Evolutionary conservation across 2,329 filamentous ascomycete genomes (phyloP), one percentile per base, ranked within the genome.

Genomic region (Epichloe festucae): DNA sequence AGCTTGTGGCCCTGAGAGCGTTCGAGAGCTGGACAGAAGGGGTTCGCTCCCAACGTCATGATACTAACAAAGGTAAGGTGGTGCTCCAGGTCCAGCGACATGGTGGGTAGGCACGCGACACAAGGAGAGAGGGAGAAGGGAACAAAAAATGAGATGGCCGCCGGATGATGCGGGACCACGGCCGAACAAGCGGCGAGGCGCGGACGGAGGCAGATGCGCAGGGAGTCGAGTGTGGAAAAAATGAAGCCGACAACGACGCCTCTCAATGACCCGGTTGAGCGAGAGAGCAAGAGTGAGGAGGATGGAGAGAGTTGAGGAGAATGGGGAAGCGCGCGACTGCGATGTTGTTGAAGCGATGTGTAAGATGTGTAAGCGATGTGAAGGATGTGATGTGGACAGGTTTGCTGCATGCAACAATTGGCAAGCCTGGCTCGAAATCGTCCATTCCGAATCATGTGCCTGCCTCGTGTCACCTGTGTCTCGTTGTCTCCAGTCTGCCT

Each of bases 21-120:
- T 23, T 35, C 44, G 31, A 36, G 52, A 23, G 34, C n/a, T 23
- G 3, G 41, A 49, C 38, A 53, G 50, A 53, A 35, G 31, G 39
- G 10, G 5, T 42, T 27, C 19, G 14, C 12, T 17, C 19, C 40
- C 40, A 23, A 38, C 14, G 2, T n/a, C 31, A 31, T 38, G 31
- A 39, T 49, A 47, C 39, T 49, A 47, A 93, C 87, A 70, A 90
- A 90, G 68, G 80, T 81, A 61, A 93, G 75, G 64, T 91, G 87
- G 65, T 82, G 85, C 72, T 93, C 87, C 49, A 93, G 77, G 63
- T 90, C 84, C 62, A 93, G 77, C 59, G 80, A 79, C 79, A 83
- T 83, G 56, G 55, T 62, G 59, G 55, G 53, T 62, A 58, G 56
- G 49, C 46, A 56, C 47, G 52, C 48, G 38, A 52, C 49, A 50